A percentile compares a stretch with the other conserved stretches of the same genome.
phyloP scores from a whole-genome alignment of 768 basidiomycete genomes.

The Auricularia heimuer region DNA sequence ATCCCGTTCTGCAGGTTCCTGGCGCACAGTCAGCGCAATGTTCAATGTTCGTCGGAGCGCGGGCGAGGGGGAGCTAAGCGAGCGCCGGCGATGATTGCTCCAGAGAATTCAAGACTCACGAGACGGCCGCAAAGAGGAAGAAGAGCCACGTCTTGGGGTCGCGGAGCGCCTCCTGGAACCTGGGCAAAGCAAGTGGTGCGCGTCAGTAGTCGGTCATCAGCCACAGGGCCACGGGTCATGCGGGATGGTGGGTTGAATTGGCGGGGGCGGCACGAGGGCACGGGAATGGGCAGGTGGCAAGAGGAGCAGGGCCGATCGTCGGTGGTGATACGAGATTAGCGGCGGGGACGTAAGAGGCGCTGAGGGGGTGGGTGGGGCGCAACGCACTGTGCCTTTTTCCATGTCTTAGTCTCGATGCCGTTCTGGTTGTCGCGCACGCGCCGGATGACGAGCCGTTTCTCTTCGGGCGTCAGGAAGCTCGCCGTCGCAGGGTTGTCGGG shows the following conservation, averaged over 20 bases:
- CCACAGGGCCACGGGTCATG: background rate
- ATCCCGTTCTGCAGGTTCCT: conserved; percentile 15
- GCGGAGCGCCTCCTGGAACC: conserved; percentile 12
- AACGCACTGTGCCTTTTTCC: conserved; percentile 15
- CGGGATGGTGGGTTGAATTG: no score
- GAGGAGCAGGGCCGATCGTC: background rate
- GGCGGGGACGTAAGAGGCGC: conserved; percentile 12
- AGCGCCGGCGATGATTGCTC: background rate
- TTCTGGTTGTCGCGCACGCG: conserved; percentile 18
- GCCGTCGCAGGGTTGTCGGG: conserved; percentile 20
- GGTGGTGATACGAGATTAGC: background rate
- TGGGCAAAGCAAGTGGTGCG: background rate
- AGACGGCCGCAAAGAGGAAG: conserved; percentile 11
- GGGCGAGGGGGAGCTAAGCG: background rate
- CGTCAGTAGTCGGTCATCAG: background rate
- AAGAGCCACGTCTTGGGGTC: conserved; percentile 15
- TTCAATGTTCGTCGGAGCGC: no score
- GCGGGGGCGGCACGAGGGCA: no score
- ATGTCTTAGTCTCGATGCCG: conserved; percentile 20
- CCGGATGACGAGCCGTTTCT: conserved; percentile 15
- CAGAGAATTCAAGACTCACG: conserved; percentile 4
- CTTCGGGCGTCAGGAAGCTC: conserved; percentile 15
- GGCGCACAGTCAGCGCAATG: background rate
- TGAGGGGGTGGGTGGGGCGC: background rate
- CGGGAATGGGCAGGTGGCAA: background rate